Base-by-base conservation (phyloP, 148 eudicot species). In the Fagopyrum tataricum region DNA sequence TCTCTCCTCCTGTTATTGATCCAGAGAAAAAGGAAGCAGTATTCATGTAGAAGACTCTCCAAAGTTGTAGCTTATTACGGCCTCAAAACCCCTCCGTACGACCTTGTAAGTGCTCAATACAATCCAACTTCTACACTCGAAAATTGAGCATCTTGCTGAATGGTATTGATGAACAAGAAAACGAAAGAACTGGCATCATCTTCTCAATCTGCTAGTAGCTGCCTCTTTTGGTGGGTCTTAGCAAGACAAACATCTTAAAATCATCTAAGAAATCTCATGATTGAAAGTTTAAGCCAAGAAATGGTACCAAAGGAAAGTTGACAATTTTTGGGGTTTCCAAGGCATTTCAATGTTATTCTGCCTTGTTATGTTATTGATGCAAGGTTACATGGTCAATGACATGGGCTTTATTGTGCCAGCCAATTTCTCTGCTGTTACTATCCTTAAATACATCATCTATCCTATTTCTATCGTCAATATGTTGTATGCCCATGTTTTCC, bases 11-110 rank as follows among this genome's bases (percentile, higher is more conserved):
- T 61, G 6, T 17, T 41, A 61, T 61, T 61, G 17, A 31, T 37
- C 44, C 78, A 74, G 82, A 83, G 77, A 72, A 86, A 78, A 76
- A 77, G 78, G 77, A 75, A 71, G 69, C 58, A 58, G 18, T 64
- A 37, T 46, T 74, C 73, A 68, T 75, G 14, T 67, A 70, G 73
- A 72, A 82, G 79, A 77, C 69, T 73, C 20, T 17, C 82, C 2
- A 82, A 77, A 43, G 81, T 94, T 75, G 52, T 72, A 78, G 89
- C 96, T 66, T 91, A 94, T 79, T 84, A 94, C 75, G 93, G 97
- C 75, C 74, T 94, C 72, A 85, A 79, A 81, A 66, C 51, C 70
- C 97, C 97, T 62, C 97, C 96, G 51, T 94, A 94, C 76, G 82
- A 84, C 70, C 95, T 94, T 67, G 98, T 94, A 78, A 91, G 97